Percentiles rank a stretch among this genome's conserved stretches.
These are phyloP conservation scores for Amaranthus palmeri DNA, from an alignment of 148 eudicot genomes.

Conservation along the genomic window DNA sequence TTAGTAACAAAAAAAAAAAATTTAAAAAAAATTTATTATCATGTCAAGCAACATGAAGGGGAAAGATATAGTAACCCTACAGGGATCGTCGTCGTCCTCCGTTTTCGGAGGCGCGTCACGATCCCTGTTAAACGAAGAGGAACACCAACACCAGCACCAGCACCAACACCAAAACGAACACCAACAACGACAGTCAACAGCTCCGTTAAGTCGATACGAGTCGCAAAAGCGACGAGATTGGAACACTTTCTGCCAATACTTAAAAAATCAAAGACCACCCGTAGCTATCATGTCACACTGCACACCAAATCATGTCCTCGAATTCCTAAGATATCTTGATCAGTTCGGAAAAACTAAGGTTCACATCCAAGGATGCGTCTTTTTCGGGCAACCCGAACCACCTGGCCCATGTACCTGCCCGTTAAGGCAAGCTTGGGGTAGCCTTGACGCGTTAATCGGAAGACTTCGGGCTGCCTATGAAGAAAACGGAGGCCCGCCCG, in stretches of 20 bases:
- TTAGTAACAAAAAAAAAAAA: not conserved
- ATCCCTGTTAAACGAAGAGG: slow-evolving; percentile 3
- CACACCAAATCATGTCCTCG: slow-evolving; percentile 52
- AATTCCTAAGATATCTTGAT: slow-evolving; percentile 56
- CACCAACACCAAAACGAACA: not conserved
- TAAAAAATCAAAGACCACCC: slow-evolving; percentile 67
- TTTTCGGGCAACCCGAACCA: slow-evolving; percentile 66
- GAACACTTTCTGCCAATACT: slow-evolving; percentile 79
- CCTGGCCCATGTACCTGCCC: slow-evolving; percentile 69
- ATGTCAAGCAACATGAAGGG: slow-evolving; percentile 39
- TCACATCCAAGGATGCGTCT: slow-evolving; percentile 51
- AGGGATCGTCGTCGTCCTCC: not conserved
- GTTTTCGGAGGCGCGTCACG: not conserved
- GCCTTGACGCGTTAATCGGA: slow-evolving; percentile 66
- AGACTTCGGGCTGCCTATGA: slow-evolving; percentile 65
- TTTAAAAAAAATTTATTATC: not conserved
- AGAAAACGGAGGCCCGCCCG: slow-evolving; percentile 57
- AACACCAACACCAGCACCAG: not conserved
- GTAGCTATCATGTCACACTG: slow-evolving; percentile 43
- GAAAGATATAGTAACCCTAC: slow-evolving; percentile 23
- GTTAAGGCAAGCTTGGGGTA: slow-evolving; percentile 66
- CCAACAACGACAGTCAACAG: slow-evolving; percentile 23
- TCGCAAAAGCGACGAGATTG: slow-evolving; percentile 74
- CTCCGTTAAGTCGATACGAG: slow-evolving; percentile 61
- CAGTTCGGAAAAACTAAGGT: slow-evolving; percentile 74